Percentiles rank a stretch among this genome's conserved stretches.
These are phyloP conservation scores for Domatiomyces globalis DNA, from an alignment of 2,329 filamentous ascomycete species.

Conservation along the genomic window DNA sequence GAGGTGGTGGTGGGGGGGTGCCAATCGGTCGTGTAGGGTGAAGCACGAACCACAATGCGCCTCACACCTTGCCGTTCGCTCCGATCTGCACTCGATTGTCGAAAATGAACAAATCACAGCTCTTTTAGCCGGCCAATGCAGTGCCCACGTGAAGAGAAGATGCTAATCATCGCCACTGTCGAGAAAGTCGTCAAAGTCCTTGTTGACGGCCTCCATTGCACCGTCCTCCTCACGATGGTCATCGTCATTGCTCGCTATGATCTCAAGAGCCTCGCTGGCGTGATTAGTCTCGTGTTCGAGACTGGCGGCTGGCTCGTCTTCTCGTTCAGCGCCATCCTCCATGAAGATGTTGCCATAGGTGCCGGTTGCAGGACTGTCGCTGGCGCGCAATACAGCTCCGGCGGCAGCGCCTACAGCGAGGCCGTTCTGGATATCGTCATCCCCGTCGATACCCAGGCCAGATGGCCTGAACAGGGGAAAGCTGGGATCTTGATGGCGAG, in stretches of 20 bases:
- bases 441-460: constrained; percentile 18
- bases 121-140: too few species aligned
- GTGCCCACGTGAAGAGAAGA: too few species aligned
- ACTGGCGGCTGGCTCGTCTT: constrained; percentile 13
- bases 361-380: constrained; percentile 18
- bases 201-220: constrained; percentile 6
- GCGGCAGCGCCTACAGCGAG: constrained; percentile 23
- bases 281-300: constrained; percentile 29
- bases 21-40: background rate
- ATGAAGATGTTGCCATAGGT: constrained; percentile 31
- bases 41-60: background rate
- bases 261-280: constrained; percentile 33
- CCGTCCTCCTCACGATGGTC: constrained; percentile 18
- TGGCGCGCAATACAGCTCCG: constrained; percentile 22
- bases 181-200: constrained; percentile 20
- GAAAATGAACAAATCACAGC: too few species aligned
- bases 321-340: constrained; percentile 31
- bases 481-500: constrained; percentile 23
- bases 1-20: too few species aligned
- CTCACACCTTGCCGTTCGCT: background rate
- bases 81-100: too few species aligned
- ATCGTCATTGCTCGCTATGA: constrained; percentile 17
- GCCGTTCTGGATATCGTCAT: constrained; percentile 10
- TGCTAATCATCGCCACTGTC: constrained; percentile 6
- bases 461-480: constrained; percentile 14